Evolutionary conservation across 192 early-diverging fungal species (phyloP), one percentile per base, ranked within the genome.

Genomic region (Coemansia brasiliensis): DNA sequence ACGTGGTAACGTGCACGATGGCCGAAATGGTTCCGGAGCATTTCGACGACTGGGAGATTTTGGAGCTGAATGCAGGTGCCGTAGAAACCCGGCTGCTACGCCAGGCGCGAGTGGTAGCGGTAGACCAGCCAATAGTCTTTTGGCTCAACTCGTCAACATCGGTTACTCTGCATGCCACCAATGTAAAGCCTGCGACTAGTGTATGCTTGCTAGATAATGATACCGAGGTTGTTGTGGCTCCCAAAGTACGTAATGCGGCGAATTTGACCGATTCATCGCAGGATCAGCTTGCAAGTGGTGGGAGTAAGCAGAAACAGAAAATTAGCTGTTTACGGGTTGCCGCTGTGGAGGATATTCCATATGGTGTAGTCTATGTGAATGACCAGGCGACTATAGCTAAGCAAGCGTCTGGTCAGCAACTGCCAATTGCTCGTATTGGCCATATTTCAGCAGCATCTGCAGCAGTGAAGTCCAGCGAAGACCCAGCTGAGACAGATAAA

Each of bases 1-100:
- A 82, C 39, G 68, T 83, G 8, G 75, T 74, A 11, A 79, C 82
- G 12, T 85, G 87, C 24, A 72, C 73, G 10, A 73, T 79, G 32
- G 86, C 88, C 0, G 70, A 83, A 55, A 88, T 91, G 20, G 91
- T 86, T 43, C 88, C 89, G 0, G 74, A 69, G 43, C 79, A 79
- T 6, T 82, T 83, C 32, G 89, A 92, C 49, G 90, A 92, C 66
- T 92, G 89, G 89, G 90, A 92, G 69, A 90, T 92, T 42, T 52
- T 92, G 68, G 88, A 88, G 74, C 67, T 87, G 39, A 84, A 90
- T 53, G 87, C 87, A n/a, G 84, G 85, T 35, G 85, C 85, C 29
- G 78, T 92, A 0, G 91, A 92, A 62, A 74, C 85, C 21, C 68
- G 83, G 57, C 72, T 92, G 58, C 51, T 91, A 37, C 79, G 72